Conservation (phyloP, 2,329 filamentous ascomycete species). For the Shiraia sp. region DNA sequence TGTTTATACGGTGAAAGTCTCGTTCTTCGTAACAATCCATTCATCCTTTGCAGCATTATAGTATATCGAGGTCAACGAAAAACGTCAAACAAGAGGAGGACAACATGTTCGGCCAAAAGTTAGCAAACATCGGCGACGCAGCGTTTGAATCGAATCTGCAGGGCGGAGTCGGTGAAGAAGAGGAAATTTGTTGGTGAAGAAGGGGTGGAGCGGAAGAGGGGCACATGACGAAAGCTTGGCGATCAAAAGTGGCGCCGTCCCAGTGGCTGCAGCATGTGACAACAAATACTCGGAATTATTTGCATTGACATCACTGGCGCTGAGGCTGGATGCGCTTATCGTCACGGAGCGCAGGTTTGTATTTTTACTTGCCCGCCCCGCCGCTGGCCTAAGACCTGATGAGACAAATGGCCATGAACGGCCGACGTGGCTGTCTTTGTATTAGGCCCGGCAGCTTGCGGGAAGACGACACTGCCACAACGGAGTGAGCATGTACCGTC, state of each 20-base stretch:
- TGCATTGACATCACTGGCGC: slow-evolving; percentile 1
- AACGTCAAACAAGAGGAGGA: too few relatives aligned
- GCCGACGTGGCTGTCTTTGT: slow-evolving; percentile 11
- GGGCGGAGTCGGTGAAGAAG: neutral
- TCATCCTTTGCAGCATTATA: neutral
- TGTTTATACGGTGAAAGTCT: too few relatives aligned
- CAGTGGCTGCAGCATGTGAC: slow-evolving; percentile 12
- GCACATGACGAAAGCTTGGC: neutral
- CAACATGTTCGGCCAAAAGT: too few relatives aligned
- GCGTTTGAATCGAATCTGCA: too few relatives aligned
- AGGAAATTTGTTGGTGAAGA: neutral
- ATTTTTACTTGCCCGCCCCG: slow-evolving; percentile 3
- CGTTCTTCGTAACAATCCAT: neutral
- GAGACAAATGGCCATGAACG: slow-evolving; percentile 5
- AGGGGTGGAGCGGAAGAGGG: neutral
- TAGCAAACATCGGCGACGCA: too few relatives aligned
- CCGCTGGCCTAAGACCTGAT: slow-evolving; percentile 9
- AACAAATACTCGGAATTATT: neutral
- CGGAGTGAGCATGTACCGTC: slow-evolving; percentile 15
- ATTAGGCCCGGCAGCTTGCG: slow-evolving; percentile 21
- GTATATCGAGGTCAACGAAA: neutral
- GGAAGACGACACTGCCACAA: slow-evolving; percentile 33
- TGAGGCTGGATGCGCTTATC: slow-evolving; percentile 12
- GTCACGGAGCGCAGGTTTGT: slow-evolving; percentile 5
- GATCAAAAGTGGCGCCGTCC: slow-evolving; percentile 3